A percentile compares a stretch with the other conserved stretches of the same genome.
phyloP scores from a whole-genome alignment of 768 basidiomycete species.

The Suillus clintonianus region DNA sequence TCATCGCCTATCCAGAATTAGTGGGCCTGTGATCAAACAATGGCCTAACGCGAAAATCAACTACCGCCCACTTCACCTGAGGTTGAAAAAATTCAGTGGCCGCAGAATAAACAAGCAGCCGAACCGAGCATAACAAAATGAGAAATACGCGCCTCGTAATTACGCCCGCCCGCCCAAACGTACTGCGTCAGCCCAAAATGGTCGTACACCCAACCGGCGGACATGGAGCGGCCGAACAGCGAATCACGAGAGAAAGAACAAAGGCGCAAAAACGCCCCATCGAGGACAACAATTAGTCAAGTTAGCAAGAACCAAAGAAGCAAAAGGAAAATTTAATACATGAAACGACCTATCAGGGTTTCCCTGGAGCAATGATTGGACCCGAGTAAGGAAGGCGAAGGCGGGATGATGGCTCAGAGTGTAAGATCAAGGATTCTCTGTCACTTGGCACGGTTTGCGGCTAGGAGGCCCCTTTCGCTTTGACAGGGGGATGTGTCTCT shows the following conservation, averaged over 20 bases:
- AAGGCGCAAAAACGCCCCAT: neutral
- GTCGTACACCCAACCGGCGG: neutral
- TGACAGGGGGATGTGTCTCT: neutral
- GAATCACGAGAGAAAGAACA: slow-evolving; percentile 2
- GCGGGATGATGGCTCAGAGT: neutral
- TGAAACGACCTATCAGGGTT: neutral
- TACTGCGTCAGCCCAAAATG: neutral
- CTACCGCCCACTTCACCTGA: neutral
- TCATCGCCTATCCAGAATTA: neutral
- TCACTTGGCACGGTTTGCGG: neutral
- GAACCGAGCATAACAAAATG: neutral
- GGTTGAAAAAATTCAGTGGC: neutral
- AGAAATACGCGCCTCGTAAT: neutral
- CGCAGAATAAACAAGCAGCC: neutral
- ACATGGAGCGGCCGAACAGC: neutral
- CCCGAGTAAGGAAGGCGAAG: neutral
- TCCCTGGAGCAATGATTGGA: neutral
- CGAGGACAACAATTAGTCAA: slow-evolving; percentile 2
- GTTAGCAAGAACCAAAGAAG: slow-evolving; percentile 1
- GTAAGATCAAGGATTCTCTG: neutral
- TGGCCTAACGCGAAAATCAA: neutral
- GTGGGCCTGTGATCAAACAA: neutral
- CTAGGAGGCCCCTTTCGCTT: neutral
- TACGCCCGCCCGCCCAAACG: neutral
- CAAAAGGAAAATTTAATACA: neutral